Conservation (phyloP, 2,329 filamentous ascomycete genomes). For the Ophiostoma australiae region DNA sequence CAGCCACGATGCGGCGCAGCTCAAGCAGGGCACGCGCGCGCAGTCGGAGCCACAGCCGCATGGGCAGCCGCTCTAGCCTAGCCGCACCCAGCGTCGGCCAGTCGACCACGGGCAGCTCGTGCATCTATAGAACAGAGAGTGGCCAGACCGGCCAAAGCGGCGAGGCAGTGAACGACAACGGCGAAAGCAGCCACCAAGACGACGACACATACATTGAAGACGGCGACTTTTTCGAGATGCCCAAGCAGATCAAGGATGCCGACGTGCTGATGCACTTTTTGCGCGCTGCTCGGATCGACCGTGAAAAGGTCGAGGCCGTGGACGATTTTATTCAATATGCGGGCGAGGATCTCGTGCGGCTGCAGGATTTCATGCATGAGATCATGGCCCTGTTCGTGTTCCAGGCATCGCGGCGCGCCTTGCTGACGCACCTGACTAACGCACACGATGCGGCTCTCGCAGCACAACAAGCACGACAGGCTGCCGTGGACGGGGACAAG, state of each 20-base stretch:
- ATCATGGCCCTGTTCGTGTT: slow-evolving; percentile 87
- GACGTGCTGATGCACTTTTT: slow-evolving; percentile 64
- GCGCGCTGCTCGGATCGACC: slow-evolving; percentile 67
- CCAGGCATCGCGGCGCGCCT: slow-evolving; percentile 74
- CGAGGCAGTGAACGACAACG: not conserved
- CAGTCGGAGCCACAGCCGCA: slow-evolving; percentile 30
- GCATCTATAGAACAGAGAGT: slow-evolving; percentile 28
- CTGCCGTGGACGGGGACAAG: not conserved
- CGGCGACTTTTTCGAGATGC: slow-evolving; percentile 40
- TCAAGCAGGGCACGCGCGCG: slow-evolving; percentile 38
- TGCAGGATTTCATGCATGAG: slow-evolving; percentile 72
- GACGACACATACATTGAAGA: slow-evolving; percentile 27
- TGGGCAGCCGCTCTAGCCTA: slow-evolving; percentile 27
- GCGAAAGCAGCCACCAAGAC: slow-evolving; percentile 29
- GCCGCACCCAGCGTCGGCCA: slow-evolving; percentile 36
- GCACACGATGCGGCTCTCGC: slow-evolving; percentile 51
- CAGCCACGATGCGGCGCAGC: slow-evolving; percentile 41
- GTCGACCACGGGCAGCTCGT: slow-evolving; percentile 24
- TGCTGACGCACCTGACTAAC: slow-evolving; percentile 66
- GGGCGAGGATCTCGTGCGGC: slow-evolving; percentile 66
- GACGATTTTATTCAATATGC: slow-evolving; percentile 76
- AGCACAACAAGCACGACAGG: slow-evolving; percentile 26
- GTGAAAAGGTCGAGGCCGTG: slow-evolving; percentile 80
- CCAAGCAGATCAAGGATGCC: slow-evolving; percentile 54
- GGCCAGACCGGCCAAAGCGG: not conserved